phyloP scores from a whole-genome alignment of 2,329 filamentous ascomycete species.

The Hortaea sp. region DNA sequence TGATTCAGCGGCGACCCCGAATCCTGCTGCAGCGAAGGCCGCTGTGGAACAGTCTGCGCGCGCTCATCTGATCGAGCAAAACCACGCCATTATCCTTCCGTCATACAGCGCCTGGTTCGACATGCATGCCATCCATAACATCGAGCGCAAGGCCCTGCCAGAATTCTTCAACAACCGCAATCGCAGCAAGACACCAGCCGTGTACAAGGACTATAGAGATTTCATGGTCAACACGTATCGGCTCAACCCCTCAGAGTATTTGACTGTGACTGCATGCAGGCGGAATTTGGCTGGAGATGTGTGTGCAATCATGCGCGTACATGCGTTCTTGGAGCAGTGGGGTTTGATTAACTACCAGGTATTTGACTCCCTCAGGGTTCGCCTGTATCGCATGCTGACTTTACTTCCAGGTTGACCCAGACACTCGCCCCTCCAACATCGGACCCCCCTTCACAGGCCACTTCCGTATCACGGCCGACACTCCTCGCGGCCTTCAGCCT shows the following conservation, averaged over 20 bases:
- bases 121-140: conserved; percentile 82
- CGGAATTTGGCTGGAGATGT: conserved; percentile 94
- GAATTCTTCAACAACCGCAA: conserved; percentile 99
- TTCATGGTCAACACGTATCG: conserved; percentile 99
- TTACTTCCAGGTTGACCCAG: conserved; percentile 71
- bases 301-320: conserved; percentile 97
- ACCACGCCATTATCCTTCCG: conserved; percentile 88
- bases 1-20: conserved; percentile 30
- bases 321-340: conserved; percentile 97
- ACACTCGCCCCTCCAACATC: conserved; percentile 88
- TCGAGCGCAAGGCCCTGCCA: conserved; percentile 88
- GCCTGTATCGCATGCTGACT: conserved; percentile 11
- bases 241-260: conserved; percentile 87
- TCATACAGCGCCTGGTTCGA: conserved; percentile 99
- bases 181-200: conserved; percentile 90
- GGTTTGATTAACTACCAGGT: conserved; percentile 98
- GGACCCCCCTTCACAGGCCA: conserved; percentile 95
- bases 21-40: conserved; percentile 59
- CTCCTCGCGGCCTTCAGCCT: conserved; percentile 83
- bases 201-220: conserved; percentile 98
- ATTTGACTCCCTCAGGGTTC: conserved; percentile 1
- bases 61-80: conserved; percentile 85
- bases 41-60: conserved; percentile 76
- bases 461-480: conserved; percentile 93
- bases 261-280: conserved; percentile 92